These are phyloP conservation scores for Pezicula rhizophila DNA, from an alignment of 2,329 filamentous ascomycete species.

Conservation along the genomic window DNA sequence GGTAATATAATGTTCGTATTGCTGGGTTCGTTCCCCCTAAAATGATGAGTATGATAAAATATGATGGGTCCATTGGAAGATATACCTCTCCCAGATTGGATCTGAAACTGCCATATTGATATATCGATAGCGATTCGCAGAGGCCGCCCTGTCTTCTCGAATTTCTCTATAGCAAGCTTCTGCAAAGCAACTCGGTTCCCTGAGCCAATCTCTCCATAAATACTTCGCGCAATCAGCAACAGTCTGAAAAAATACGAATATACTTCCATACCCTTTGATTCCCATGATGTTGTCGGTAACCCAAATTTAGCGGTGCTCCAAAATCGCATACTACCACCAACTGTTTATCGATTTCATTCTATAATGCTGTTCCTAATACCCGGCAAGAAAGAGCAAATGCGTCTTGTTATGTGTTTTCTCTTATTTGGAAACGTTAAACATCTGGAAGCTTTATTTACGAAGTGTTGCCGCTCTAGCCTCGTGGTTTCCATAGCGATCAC, in stretches of 20 bases:
- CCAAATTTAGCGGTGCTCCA: background rate
- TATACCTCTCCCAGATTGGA: conserved; percentile 69
- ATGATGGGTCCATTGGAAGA: conserved; percentile 1
- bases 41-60: conserved; percentile 8
- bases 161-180: conserved; percentile 73
- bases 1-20: conserved; percentile 86
- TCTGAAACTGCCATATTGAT: conserved; percentile 96
- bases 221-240: conserved; percentile 44
- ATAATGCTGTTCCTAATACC: too few species aligned
- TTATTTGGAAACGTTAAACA: background rate
- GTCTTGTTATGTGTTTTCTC: background rate
- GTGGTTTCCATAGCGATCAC: conserved; percentile 5
- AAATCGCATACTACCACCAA: background rate
- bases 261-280: conserved; percentile 52
- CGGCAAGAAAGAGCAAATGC: too few species aligned
- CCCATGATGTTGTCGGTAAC: conserved; percentile 41
- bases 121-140: conserved; percentile 88
- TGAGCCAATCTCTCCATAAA: conserved; percentile 83
- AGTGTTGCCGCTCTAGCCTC: background rate
- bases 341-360: background rate
- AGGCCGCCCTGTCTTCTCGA: conserved; percentile 64
- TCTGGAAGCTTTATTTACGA: background rate
- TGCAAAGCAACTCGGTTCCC: conserved; percentile 75
- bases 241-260: background rate
- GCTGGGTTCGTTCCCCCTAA: conserved; percentile 81